These are phyloP conservation scores for Ceratocystis huliohia DNA, from an alignment of 2,329 filamentous ascomycete genomes.

Conservation along the genomic window DNA sequence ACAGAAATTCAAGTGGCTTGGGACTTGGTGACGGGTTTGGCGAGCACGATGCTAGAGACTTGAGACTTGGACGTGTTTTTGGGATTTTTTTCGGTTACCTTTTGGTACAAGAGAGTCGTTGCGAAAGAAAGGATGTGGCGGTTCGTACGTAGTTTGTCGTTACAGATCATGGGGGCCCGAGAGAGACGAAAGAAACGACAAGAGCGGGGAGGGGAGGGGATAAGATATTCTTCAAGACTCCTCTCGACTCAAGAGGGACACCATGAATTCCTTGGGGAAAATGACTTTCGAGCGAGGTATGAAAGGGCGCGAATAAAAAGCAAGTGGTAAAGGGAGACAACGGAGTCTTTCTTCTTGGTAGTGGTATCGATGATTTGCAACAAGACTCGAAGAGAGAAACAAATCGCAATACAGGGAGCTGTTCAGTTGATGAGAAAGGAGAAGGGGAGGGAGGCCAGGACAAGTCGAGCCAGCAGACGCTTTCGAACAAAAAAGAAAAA, in stretches of 20 bases:
- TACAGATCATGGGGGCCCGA: background rate
- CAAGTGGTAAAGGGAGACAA: background rate
- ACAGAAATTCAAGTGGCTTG: background rate
- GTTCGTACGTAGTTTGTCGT: conserved; percentile 4
- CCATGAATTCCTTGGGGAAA: background rate
- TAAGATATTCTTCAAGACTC: conserved; percentile 12
- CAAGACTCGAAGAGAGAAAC: conserved; percentile 6
- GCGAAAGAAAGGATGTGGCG: background rate
- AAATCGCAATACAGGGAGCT: conserved; percentile 11
- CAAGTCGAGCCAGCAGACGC: background rate
- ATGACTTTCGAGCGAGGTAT: background rate
- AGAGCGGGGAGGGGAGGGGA: background rate
- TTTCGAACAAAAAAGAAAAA: background rate
- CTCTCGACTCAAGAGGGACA: background rate
- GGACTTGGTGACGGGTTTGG: background rate
- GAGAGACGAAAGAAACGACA: background rate
- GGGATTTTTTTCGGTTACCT: background rate
- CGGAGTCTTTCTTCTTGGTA: background rate
- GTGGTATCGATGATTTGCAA: background rate
- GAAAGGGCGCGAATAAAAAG: background rate
- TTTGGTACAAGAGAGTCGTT: background rate
- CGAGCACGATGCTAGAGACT: background rate
- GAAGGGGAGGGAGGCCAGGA: background rate
- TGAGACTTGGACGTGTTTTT: background rate
- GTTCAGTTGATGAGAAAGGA: background rate